Evolutionary conservation across 2,329 filamentous ascomycete genomes (phyloP).

Genomic region (Pseudogymnoascus sp.): DNA sequence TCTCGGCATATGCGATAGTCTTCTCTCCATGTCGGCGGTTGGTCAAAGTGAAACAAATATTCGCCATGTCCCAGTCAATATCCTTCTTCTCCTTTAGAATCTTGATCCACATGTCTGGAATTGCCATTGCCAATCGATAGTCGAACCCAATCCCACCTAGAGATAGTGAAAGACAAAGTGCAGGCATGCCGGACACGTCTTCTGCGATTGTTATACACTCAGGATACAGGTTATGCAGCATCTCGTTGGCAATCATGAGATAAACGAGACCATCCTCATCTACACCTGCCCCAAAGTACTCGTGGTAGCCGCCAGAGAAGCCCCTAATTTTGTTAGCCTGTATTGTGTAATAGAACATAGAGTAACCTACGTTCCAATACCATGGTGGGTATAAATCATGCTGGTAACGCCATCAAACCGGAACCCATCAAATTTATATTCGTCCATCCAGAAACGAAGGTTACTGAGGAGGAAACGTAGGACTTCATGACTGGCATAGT

Average conservation of each 20-base stretch:
- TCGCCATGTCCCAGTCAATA: conserved; percentile 77
- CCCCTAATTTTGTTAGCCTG: conserved; percentile 47
- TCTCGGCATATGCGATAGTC: conserved; percentile 95
- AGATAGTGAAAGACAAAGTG: conserved; percentile 77
- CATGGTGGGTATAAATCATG: conserved; percentile 94
- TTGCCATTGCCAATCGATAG: conserved; percentile 93
- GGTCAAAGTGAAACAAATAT: conserved; percentile 77
- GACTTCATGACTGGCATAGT: conserved; percentile 92
- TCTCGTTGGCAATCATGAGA: conserved; percentile 91
- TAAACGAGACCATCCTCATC: conserved; percentile 94
- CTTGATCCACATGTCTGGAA: conserved; percentile 99
- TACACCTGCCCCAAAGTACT: conserved; percentile 85
- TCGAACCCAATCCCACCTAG: conserved; percentile 93
- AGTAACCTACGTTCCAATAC: conserved; percentile 78
- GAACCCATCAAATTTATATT: conserved; percentile 95
- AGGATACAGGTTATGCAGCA: conserved; percentile 87
- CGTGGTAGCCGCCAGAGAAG: conserved; percentile 95
- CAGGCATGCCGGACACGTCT: conserved; percentile 97
- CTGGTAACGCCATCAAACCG: conserved; percentile 96
- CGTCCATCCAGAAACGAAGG: conserved; percentile 97
- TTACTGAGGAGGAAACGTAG: conserved; percentile 94
- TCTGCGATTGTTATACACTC: conserved; percentile 87
- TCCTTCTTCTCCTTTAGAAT: conserved; percentile 90
- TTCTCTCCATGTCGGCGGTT: conserved; percentile 95
- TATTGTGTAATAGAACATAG: not conserved